Percentiles rank a stretch among this genome's conserved stretches.
phyloP scores from a whole-genome alignment of 2,329 filamentous ascomycete genomes.

The Lomentospora prolificans region DNA sequence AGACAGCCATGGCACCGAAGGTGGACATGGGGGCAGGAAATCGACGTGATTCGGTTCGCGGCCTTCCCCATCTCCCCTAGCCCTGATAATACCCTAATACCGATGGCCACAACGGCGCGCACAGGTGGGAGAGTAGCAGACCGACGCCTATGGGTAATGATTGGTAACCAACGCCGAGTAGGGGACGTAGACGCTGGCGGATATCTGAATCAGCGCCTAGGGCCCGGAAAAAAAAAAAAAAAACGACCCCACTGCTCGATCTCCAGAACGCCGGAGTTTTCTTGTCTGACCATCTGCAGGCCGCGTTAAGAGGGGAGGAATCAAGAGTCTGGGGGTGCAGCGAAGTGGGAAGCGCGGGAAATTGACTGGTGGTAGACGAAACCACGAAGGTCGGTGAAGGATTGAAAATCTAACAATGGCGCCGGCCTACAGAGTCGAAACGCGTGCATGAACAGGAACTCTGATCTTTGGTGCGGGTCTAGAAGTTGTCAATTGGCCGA shows the following conservation, averaged over 20 bases:
- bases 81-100: not conserved
- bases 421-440: not conserved
- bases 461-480: not conserved
- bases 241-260: not conserved
- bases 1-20: constrained; percentile 3
- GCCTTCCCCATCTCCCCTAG: not conserved
- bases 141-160: not conserved
- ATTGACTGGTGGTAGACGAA: not conserved
- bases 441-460: not conserved
- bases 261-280: not conserved
- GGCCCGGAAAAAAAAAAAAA: not conserved
- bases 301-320: not conserved
- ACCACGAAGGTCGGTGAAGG: not conserved
- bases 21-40: not conserved
- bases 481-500: not conserved
- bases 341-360: not conserved
- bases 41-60: not conserved
- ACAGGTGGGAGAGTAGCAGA: not conserved
- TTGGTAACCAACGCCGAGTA: not conserved
- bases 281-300: not conserved
- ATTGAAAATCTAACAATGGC: not conserved
- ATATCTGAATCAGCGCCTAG: not conserved
- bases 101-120: not conserved
- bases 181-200: not conserved
- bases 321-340: too few species aligned